Evolutionary conservation across 495 filamentous ascomycete species (phyloP), one percentile per base, ranked within the genome.

Genomic region (Zalerion maritima): DNA sequence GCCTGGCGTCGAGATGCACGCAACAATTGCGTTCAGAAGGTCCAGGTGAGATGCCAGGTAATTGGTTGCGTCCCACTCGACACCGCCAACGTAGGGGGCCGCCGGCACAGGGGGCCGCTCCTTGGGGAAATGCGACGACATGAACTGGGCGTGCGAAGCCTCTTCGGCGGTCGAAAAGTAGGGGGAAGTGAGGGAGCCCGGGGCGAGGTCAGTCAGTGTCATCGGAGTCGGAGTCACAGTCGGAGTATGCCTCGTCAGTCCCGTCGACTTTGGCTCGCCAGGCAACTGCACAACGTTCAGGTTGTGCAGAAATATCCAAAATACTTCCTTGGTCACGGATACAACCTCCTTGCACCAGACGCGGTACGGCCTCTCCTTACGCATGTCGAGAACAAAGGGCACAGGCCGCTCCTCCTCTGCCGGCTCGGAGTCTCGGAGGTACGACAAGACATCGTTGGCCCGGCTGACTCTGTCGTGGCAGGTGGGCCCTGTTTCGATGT

Each of bases 51-150:
- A 73, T 18, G 86, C 81, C 10, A 97, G 62, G 43, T 97, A 97
- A 53, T 87, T 93, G 6, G 89, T 94, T 6, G 89, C 86, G 49
- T 97, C 89, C 91, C 91, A 97, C 57, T 97, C 89, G 8, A 97
- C 89, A 27, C 91, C 89, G 22, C 89, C 91, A 26, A 97, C 84
- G 50, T 96, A 94, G 6, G 89, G 91, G 11, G 87, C 87, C 13
- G 91, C 86, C 8, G 89, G 84, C 4, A 94, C 81, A 0, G 87
- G 89, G 4, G 86, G 81, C 2, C 82, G 75, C 35, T 83, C 78
- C n/a, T 67, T 61, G 0, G 89, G 89, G 52, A 94, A 97, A 51
- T 94, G 75, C 7, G 68, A 64, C 28, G 68, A 54, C 44, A 69
- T 64, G 57, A 84, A 87, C 38, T 27, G 11, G 19, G 22, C 8